Conservation (phyloP, 208 protist genomes). For the Trypanosoma lewisi region DNA sequence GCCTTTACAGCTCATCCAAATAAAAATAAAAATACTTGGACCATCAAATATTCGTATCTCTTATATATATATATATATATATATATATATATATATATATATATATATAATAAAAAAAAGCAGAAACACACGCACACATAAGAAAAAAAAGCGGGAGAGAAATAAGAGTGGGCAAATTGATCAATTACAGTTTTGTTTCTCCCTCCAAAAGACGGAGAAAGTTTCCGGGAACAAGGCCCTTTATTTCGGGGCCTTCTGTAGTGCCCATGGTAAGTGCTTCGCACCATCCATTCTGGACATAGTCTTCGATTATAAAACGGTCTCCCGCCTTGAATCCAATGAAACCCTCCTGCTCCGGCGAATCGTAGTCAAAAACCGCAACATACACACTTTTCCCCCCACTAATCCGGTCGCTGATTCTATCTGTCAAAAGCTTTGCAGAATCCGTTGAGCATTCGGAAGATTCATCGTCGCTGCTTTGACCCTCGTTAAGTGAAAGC, state of each 20-base stretch:
- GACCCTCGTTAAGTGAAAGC: conserved; percentile 61
- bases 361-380: conserved; percentile 70
- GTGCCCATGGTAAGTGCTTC: conserved; percentile 38
- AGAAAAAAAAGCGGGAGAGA: not conserved
- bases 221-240: conserved; percentile 71
- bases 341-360: conserved; percentile 35
- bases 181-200: conserved; percentile 26
- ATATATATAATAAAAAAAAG: too few species aligned
- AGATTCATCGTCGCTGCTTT: conserved; percentile 20
- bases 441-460: conserved; percentile 11
- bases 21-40: too few species aligned
- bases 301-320: conserved; percentile 78
- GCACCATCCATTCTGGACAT: conserved; percentile 67
- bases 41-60: too few species aligned
- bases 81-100: too few species aligned
- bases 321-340: conserved; percentile 78
- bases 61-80: too few species aligned
- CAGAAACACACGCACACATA: not conserved
- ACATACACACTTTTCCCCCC: conserved; percentile 44
- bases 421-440: not conserved
- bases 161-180: not conserved
- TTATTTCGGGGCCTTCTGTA: conserved; percentile 21
- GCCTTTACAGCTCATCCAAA: too few species aligned
- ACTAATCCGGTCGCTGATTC: not conserved
- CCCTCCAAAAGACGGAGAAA: conserved; percentile 63